Evolutionary conservation across 2,329 filamentous ascomycete species (phyloP).

Genomic region (Fusarium clavum): DNA sequence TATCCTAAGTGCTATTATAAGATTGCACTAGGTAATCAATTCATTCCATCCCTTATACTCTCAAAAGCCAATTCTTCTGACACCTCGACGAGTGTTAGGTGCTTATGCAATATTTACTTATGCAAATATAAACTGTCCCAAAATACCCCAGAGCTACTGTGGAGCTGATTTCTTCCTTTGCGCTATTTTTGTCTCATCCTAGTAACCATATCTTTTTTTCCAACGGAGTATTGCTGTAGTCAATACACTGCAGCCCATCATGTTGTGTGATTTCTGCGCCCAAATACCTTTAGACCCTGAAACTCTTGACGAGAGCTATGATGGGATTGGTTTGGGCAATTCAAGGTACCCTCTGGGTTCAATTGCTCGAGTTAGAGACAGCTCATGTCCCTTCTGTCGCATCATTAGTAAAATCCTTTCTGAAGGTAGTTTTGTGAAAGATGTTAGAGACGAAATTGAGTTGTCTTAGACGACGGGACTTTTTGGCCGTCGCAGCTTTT

Average conservation of each 20-base stretch:
- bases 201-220: background rate
- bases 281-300: background rate
- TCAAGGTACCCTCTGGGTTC: background rate
- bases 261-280: background rate
- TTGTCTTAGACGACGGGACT: fast-evolving
- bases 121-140: fast-evolving
- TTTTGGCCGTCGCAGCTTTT: too few species aligned
- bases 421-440: background rate
- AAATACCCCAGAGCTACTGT: background rate
- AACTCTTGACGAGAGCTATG: background rate
- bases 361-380: background rate
- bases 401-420: background rate
- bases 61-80: background rate
- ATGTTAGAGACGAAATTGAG: fast-evolving
- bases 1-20: background rate
- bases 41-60: background rate
- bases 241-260: background rate
- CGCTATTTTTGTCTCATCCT: background rate
- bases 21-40: fast-evolving
- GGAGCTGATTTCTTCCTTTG: background rate
- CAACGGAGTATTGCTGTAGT: background rate
- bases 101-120: background rate
- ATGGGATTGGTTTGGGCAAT: too few species aligned
- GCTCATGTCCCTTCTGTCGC: background rate
- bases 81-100: background rate